Base-by-base conservation (phyloP, 1,284 basidiomycete genomes). In the Fomitopsis palustris region DNA sequence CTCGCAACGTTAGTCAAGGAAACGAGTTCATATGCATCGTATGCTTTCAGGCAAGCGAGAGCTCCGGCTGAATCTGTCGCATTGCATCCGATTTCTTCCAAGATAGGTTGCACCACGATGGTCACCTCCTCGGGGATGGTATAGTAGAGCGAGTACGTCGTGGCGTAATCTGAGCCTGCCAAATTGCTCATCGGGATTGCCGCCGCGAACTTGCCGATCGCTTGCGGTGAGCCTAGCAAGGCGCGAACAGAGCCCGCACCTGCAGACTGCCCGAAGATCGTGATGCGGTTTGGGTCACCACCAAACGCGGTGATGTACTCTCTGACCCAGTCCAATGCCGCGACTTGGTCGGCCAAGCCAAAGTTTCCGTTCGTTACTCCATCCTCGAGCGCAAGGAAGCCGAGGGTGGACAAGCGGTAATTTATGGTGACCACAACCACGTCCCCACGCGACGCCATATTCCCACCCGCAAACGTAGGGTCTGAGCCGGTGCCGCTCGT, bases 151-250 rank as follows among this genome's bases (percentile, higher is more conserved):
- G 74, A 75, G 62, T 74, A 77, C 7, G 75, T 75, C 43, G 67
- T 67, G n/a, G 78, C 79, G 53, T 77, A 80, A 9, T 73, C 76
- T 29, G 74, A 74, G 0, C 81, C 80, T 4, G 73, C 80, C 1
- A 81, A 70, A 62, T 80, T 81, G 66, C 78, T 80, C 67, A 79
- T 75, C 21, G 78, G 74, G 38, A 82, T 75, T 7, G 78, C 80
- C 14, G 74, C 80, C 1, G 74, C 67, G 67, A 78, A 82, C 43
- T 78, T 73, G 39, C 78, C 78, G 33, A 76, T 76, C 1, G 79
- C 76, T n/a, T 69, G 70, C 1, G 75, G 74, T 1, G 77, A 74
- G 10, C 71, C 73, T 53, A 82, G 71, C 5, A 81, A 70, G 0
- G 78, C 75, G 5, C 79, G 74, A 0, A 77, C 73, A 4, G 72